Evolutionary conservation across 768 basidiomycete species (phyloP), one percentile per base, ranked within the genome.

Genomic region (Psilocybe cyanescens): DNA sequence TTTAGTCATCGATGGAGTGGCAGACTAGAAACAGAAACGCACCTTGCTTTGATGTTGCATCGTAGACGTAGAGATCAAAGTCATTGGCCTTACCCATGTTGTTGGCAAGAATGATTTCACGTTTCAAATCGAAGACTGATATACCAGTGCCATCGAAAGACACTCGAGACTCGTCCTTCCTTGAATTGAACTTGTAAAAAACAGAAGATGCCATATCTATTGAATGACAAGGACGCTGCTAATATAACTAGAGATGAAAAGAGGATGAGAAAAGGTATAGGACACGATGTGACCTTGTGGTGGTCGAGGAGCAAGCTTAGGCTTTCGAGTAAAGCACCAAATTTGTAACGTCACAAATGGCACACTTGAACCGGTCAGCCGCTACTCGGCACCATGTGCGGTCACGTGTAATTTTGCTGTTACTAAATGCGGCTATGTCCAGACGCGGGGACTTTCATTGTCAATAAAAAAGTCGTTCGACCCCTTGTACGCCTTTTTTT

Each of bases 71-170:
- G 28, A 99, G 84, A 78, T 99, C 97, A 81, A 99, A 98, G 73
- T 99, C 97, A 72, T 91, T 94, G 60, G 94, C 95, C 83, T 95
- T 96, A 80, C 90, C 91, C 78, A 99, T 88, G 74, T 91, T 95
- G 74, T 98, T 98, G 73, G 92, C 92, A 71, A 97, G 80, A 71
- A 99, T 97, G 73, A 99, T 94, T 79, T 99, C 97, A 82, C 90
- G 93, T 81, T 99, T 99, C 77, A 99, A 82, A 78, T 99, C 97
- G 83, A 98, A 99, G 68, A 99, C 95, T 71, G 95, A 95, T 72
- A 99, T 99, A 65, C 95, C 94, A 67, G 97, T 98, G 71, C 97
- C 97, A 74, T 99, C 97, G 81, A 99, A 98, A 57, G 94, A 90
- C 75, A 99, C 89, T 73, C 95, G 83, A 60, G 95, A 95, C 78